A percentile compares a stretch with the other conserved stretches of the same genome.
These are phyloP conservation scores for Nannizzia gypsea DNA, from an alignment of 2,329 filamentous ascomycete species.

Conservation along the genomic window DNA sequence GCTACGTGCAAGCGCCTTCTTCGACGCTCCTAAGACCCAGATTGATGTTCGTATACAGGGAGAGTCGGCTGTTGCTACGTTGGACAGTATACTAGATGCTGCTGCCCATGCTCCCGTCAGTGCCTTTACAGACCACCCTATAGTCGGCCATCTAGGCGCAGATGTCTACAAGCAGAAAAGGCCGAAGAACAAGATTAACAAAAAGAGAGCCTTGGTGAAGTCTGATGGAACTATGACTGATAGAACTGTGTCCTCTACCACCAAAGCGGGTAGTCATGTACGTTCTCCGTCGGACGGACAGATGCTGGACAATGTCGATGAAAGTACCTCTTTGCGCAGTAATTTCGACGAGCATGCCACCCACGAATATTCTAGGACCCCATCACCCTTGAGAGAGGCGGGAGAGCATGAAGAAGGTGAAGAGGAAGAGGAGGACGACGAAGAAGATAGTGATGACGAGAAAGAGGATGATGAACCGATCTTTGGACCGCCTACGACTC, in stretches of 20 bases:
- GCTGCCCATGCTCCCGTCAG: slow-evolving; percentile 77
- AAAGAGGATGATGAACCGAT: slow-evolving; percentile 36
- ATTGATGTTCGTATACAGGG: slow-evolving; percentile 50
- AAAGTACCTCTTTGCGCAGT: slow-evolving; percentile 10
- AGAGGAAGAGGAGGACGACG: slow-evolving; percentile 32
- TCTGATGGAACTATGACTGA: neutral
- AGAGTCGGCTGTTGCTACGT: slow-evolving; percentile 73
- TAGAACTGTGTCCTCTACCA: slow-evolving; percentile 16
- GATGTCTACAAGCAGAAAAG: slow-evolving; percentile 57
- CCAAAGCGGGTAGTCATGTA: slow-evolving; percentile 10
- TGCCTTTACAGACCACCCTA: slow-evolving; percentile 83
- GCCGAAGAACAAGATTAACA: slow-evolving; percentile 21
- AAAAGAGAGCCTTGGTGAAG: slow-evolving; percentile 16
- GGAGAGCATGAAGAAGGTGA: slow-evolving; percentile 15
- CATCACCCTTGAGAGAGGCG: neutral
- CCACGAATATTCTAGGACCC: slow-evolving; percentile 1
- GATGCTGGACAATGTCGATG: slow-evolving; percentile 12
- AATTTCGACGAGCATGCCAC: slow-evolving; percentile 16
- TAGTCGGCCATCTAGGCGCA: slow-evolving; percentile 60
- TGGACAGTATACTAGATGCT: slow-evolving; percentile 85
- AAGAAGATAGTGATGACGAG: slow-evolving; percentile 37
- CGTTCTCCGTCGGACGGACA: slow-evolving; percentile 13
- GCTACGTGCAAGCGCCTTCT: slow-evolving; percentile 81
- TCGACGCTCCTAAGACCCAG: slow-evolving; percentile 54
- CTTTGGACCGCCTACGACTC: slow-evolving; percentile 69